These are phyloP conservation scores for Hemileccinum impolitum DNA, from an alignment of 768 basidiomycete species.

Conservation along the genomic window DNA sequence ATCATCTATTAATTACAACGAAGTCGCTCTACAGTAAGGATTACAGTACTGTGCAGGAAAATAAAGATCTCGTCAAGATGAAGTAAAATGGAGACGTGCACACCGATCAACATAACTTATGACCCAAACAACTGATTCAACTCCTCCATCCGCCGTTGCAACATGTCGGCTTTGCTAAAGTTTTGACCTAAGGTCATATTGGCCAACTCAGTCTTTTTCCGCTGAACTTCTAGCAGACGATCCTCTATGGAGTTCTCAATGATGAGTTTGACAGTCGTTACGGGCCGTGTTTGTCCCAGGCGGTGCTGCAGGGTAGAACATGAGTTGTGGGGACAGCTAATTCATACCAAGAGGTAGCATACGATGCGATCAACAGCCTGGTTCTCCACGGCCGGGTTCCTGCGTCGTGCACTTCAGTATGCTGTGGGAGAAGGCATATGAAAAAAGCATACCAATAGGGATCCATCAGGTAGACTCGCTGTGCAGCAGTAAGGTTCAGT, in stretches of 20 bases:
- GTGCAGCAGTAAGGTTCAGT: slow-evolving; percentile 91
- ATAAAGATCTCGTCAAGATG: slow-evolving; percentile 20
- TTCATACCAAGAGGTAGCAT: slow-evolving; percentile 31
- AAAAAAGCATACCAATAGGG: slow-evolving; percentile 78
- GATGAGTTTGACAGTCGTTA: slow-evolving; percentile 89
- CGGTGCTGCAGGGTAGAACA: slow-evolving; percentile 63
- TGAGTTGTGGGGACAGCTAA: not conserved
- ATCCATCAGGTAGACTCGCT: slow-evolving; percentile 93
- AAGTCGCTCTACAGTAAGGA: slow-evolving; percentile 28
- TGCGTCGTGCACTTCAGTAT: slow-evolving; percentile 27
- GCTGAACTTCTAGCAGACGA: slow-evolving; percentile 87
- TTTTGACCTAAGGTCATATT: slow-evolving; percentile 90
- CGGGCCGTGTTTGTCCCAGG: slow-evolving; percentile 89
- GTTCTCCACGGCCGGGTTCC: slow-evolving; percentile 97
- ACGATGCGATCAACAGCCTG: slow-evolving; percentile 98
- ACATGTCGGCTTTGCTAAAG: slow-evolving; percentile 83
- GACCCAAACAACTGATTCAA: slow-evolving; percentile 69
- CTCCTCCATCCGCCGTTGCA: slow-evolving; percentile 86
- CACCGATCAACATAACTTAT: slow-evolving; percentile 27
- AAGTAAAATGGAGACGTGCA: slow-evolving; percentile 12
- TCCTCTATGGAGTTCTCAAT: slow-evolving; percentile 94
- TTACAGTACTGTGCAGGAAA: slow-evolving; percentile 24
- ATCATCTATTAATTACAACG: slow-evolving; percentile 31
- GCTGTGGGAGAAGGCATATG: not conserved
- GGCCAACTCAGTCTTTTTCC: slow-evolving; percentile 91